These are phyloP conservation scores for Schizosaccharomyces lindneri DNA, from an alignment of 805 yeast species.

Conservation along the genomic window DNA sequence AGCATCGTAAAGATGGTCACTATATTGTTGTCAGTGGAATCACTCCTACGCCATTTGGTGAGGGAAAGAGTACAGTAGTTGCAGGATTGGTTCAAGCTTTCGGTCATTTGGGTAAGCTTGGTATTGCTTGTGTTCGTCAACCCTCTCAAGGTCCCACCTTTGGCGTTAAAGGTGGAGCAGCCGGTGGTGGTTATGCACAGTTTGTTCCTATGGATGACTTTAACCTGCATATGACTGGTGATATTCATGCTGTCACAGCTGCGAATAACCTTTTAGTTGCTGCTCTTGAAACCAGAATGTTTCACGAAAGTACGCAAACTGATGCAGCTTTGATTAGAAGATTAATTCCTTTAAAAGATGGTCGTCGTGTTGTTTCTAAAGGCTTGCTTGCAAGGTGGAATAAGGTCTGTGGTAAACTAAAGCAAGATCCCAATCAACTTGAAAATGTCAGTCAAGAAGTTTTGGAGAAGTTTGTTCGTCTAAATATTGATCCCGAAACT, in stretches of 20 bases:
- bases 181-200: constrained; percentile 96
- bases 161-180: constrained; percentile 98
- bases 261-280: constrained; percentile 89
- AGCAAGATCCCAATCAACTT: constrained; percentile 58
- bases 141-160: constrained; percentile 98
- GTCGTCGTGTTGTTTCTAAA: constrained; percentile 50
- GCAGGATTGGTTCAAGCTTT: constrained; percentile 91
- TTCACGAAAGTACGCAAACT: constrained; percentile 76
- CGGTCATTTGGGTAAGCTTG: constrained; percentile 57
- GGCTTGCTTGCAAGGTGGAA: constrained; percentile 26
- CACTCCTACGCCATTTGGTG: constrained; percentile 95
- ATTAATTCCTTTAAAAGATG: constrained; percentile 66
- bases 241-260: constrained; percentile 83
- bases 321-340: constrained; percentile 60
- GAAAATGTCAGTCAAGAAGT: constrained; percentile 64
- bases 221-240: constrained; percentile 93
- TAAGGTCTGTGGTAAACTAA: constrained; percentile 8
- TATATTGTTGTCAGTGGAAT: constrained; percentile 88
- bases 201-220: constrained; percentile 98
- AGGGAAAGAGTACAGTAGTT: constrained; percentile 91
- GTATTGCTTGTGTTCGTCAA: constrained; percentile 88
- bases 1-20: constrained; percentile 43
- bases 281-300: constrained; percentile 89
- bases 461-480: constrained; percentile 45
- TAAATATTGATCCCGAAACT: constrained; percentile 72